Base-by-base conservation (phyloP, 257 asterid species). In the Anisodus tanguticus region DNA sequence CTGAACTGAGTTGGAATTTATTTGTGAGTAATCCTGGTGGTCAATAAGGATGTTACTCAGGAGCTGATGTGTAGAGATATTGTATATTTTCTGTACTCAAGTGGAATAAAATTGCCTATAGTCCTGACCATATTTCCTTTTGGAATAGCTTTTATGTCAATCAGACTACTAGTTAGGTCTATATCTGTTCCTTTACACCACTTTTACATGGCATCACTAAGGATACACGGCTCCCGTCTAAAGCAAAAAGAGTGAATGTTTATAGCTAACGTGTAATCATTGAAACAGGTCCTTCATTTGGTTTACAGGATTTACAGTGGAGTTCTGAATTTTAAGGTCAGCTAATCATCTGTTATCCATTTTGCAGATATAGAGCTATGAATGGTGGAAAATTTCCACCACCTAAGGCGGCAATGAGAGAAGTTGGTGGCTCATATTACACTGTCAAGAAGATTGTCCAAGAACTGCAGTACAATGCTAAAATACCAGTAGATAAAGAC, bases 331-430 rank as follows among this genome's bases (percentile, higher is more conserved):
- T n/a, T 45, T 62, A 37, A 53, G 39, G 54, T 51, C 80, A 62
- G n/a, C 53, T 11, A 59, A 60, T 67, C 64, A 41, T 53, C 66
- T 83, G 37, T 74, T 82, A 54, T 53, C 66, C 37, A 19, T 66
- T 74, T 77, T 89, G 84, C 92, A 93, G 99, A 86, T 94, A 93
- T 88, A 91, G 90, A 92, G 89, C 86, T 86, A 80, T 89, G 89
- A 92, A 92, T 85, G 91, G 85, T 6, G 99, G 99, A 91, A 94
- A 94, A 87, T 95, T 93, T 90, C 98, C 99, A 55, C 59, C 95
- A 63, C 41, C 43, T 83, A 26, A 83, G 8, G 51, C 13, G 76
- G 90, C 91, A 64, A 5, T 7, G 68, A 91, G 86, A 81, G 88
- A 85, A 88, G 90, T 85, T 55, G 97, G 99, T 81, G 99, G 99